A percentile compares a stretch with the other conserved stretches of the same genome.
phyloP scores from a whole-genome alignment of 371 early-diverging fungal species.

The Zopfochytrium polystomum region DNA sequence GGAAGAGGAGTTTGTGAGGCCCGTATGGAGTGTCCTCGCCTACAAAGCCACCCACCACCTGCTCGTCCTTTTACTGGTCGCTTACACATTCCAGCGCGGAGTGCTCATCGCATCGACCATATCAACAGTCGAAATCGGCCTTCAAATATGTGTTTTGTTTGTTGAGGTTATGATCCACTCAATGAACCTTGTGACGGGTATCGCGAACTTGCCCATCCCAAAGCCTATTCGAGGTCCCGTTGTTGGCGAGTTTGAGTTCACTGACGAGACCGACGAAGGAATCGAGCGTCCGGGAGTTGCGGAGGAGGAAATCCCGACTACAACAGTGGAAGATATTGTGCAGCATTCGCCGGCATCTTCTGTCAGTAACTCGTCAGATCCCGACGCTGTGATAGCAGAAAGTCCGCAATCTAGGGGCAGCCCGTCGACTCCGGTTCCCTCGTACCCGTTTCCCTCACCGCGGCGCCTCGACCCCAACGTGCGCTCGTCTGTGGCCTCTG shows the following conservation, averaged over 20 bases:
- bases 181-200: background rate
- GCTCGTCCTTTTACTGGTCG: background rate
- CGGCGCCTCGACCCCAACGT: too few relatives aligned
- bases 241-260: background rate
- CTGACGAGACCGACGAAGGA: background rate
- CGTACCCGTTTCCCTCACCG: too few relatives aligned
- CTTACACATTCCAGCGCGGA: background rate
- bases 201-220: background rate
- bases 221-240: background rate
- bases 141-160: background rate
- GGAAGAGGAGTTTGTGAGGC: slow-evolving; percentile 2
- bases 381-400: background rate
- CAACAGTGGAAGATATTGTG: background rate
- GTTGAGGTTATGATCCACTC: background rate
- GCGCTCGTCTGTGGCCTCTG: too few relatives aligned
- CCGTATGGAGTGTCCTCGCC: slow-evolving; percentile 1
- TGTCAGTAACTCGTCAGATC: background rate
- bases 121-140: background rate
- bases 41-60: background rate
- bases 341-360: background rate
- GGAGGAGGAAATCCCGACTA: background rate
- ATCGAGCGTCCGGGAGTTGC: background rate
- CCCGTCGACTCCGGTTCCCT: too few relatives aligned
- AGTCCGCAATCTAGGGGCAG: background rate
- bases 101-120: background rate